Evolutionary conservation across 129 eudicot species (phyloP).

Genomic region (Lactuca sativa): DNA sequence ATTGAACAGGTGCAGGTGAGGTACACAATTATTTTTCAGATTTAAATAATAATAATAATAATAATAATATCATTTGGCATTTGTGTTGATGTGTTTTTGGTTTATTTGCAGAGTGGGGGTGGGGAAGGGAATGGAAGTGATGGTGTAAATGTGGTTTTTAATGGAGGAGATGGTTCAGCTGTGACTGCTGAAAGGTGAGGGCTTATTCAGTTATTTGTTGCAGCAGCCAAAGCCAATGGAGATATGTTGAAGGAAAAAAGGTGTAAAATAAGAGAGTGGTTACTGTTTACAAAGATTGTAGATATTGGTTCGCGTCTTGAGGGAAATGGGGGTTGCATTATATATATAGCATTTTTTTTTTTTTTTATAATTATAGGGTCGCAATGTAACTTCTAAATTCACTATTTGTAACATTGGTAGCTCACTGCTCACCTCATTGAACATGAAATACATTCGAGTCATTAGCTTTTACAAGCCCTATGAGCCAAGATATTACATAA

Average conservation of each 20-base stretch:
- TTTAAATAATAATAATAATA: neutral
- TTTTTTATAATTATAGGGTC: constrained; percentile 1
- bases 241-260: constrained; percentile 9
- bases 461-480: no score
- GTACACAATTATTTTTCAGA: neutral
- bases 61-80: neutral
- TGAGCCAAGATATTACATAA: no score
- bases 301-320: constrained; percentile 38
- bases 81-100: constrained; percentile 8
- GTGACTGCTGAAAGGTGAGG: constrained; percentile 37
- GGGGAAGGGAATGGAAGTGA: constrained; percentile 51
- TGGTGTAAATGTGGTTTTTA: constrained; percentile 37
- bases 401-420: constrained; percentile 11
- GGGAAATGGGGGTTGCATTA: constrained; percentile 31
- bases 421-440: neutral
- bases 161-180: constrained; percentile 40
- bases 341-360: constrained; percentile 12
- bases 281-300: constrained; percentile 39
- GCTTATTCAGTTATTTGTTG: constrained; percentile 5
- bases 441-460: constrained; percentile 8
- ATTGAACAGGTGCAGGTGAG: constrained; percentile 42
- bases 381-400: constrained; percentile 17
- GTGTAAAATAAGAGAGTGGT: constrained; percentile 39
- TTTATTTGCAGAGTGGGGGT: constrained; percentile 45
- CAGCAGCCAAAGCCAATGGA: neutral